Conservation (phyloP, 805 yeast species). For the Starmerella kuoi region DNA sequence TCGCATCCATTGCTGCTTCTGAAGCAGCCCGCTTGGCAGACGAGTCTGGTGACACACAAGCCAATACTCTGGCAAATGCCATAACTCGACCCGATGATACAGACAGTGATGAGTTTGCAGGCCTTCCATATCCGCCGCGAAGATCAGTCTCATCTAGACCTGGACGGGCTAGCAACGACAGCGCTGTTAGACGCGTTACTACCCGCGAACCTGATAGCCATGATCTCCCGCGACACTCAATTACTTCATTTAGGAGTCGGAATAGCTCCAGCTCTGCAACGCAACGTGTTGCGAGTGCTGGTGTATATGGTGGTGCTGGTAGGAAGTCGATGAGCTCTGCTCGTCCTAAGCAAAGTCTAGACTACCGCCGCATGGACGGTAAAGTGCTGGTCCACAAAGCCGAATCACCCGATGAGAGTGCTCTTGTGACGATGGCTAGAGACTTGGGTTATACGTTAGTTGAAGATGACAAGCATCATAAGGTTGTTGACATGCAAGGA, state of each 20-base stretch:
- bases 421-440: slow-evolving; percentile 63
- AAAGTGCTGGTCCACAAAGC: slow-evolving; percentile 47
- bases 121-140: background rate
- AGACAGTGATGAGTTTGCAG: background rate
- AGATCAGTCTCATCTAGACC: background rate
- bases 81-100: background rate
- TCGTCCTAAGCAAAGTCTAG: slow-evolving; percentile 9
- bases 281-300: background rate
- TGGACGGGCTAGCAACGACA: background rate
- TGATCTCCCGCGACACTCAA: background rate
- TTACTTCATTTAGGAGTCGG: background rate
- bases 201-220: background rate
- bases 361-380: slow-evolving; percentile 25
- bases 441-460: slow-evolving; percentile 57
- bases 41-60: background rate
- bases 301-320: slow-evolving; percentile 2
- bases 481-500: slow-evolving; percentile 38
- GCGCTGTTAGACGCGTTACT: background rate
- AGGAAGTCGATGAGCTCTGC: slow-evolving; percentile 7
- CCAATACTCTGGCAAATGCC: background rate
- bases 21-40: background rate
- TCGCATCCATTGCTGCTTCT: background rate
- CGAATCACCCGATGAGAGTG: slow-evolving; percentile 76
- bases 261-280: background rate
- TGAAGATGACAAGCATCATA: slow-evolving; percentile 40